Evolutionary conservation across 164 flowering plant species (phyloP), one percentile per base, ranked within the genome.

Genomic region (Chimonanthus praecox): DNA sequence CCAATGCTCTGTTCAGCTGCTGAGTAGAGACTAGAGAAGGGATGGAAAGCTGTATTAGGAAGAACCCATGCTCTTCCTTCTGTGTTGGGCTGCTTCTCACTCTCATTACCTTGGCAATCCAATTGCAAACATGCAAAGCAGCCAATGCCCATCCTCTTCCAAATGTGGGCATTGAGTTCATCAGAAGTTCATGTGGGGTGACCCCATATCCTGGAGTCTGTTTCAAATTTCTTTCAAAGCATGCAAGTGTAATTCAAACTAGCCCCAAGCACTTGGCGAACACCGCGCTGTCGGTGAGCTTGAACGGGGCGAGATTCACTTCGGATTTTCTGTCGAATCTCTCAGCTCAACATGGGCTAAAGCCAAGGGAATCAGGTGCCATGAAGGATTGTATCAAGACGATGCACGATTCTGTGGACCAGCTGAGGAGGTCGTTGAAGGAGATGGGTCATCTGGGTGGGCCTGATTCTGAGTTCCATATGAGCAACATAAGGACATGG

Each of bases 161-260:
- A 4, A 67, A 60, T 48, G 58, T 68, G 21, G 82, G 71, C 87
- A 82, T 80, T 0, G 81, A 84, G 67, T 91, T 88, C 85, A 85
- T 91, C 33, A 83, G 73, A 73, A 73, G 80, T 2, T 85, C 90
- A 0, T 91, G 96, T 72, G 70, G 74, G 5, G 44, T 65, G 45
- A 91, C 96, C 45, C 73, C 82, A 5, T 91, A 88, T 70, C 96
- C 90, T 6, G 51, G 60, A 8, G 87, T 91, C 47, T 91, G 96
- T 77, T 75, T 81, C 63, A 71, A 58, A 63, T 85, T 90, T 45
- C 90, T 91, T 50, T 78, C 84, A 0, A 51, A 10, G 69, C 85
- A 85, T 47, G 86, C 93, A 1, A 75, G 54, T 64, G 63, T 71
- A 3, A 87, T 91, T 75, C 87, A 84, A 71, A 83, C 78, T 18